These are phyloP conservation scores for Aureobasidium sp. DNA, from an alignment of 2,329 filamentous ascomycete genomes.

Conservation along the genomic window DNA sequence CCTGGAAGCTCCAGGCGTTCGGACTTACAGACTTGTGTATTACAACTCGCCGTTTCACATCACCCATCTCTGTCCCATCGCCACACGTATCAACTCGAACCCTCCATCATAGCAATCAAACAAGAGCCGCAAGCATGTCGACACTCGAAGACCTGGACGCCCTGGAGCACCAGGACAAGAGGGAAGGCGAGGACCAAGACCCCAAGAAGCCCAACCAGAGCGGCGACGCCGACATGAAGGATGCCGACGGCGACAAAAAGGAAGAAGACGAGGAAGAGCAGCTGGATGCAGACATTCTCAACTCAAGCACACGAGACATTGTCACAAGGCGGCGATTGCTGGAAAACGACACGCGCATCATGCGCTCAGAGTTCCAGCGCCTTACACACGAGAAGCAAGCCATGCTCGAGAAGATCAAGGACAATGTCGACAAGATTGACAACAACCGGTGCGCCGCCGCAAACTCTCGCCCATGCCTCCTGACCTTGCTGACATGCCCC, in stretches of 20 bases:
- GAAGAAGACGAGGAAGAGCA: constrained; percentile 63
- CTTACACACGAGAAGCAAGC: constrained; percentile 90
- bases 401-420: constrained; percentile 99
- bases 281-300: constrained; percentile 88
- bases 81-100: neutral
- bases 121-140: constrained; percentile 56
- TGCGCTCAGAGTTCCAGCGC: constrained; percentile 94
- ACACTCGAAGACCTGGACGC: constrained; percentile 89
- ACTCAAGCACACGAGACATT: constrained; percentile 90
- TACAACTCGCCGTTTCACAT: neutral
- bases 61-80: neutral
- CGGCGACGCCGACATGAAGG: constrained; percentile 86
- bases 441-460: constrained; percentile 74
- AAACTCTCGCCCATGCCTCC: neutral
- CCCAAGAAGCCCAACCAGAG: constrained; percentile 46
- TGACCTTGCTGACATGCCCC: constrained; percentile 13
- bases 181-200: constrained; percentile 64
- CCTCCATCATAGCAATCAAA: neutral
- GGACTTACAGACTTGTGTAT: constrained; percentile 1
- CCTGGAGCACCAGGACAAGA: constrained; percentile 68
- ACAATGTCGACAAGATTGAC: constrained; percentile 97
- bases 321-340: constrained; percentile 82
- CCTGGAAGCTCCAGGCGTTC: constrained; percentile 6
- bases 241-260: constrained; percentile 53
- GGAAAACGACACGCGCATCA: constrained; percentile 96